Base-by-base conservation (phyloP, 768 basidiomycete genomes). In the Termitomyces eurrhizus region DNA sequence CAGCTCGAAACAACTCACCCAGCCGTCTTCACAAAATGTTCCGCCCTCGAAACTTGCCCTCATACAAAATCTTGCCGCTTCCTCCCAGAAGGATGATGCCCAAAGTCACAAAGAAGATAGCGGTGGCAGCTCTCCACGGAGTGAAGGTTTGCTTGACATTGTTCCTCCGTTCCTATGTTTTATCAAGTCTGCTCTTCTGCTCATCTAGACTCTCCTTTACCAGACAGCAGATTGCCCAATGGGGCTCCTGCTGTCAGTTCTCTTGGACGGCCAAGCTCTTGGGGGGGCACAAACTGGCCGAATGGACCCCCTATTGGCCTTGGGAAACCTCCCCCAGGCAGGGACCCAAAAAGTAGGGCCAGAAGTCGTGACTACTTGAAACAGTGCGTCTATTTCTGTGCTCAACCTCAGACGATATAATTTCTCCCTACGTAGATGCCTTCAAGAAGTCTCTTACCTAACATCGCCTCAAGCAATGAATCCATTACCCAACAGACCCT, bases 381-480 rank as follows among this genome's bases (percentile, higher is more conserved):
- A 75, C 96, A 99, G 88, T 94, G 68, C 69, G 89, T 81, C 9
- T 9, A 24, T 56, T 39, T 54, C 61, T 55, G 26, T 35, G 35
- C 52, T 45, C 36, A 61, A 44, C 63, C 56, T 51, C 56, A 55
- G 53, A 32, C 45, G 24, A 45, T 52, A 53, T 73, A 11, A 8
- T 62, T 46, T 63, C 59, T 44, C 41, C 54, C 35, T 7, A 64
- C 36, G 13, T 54, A 95, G 92, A 75, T 98, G 97, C 75, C 80
- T 99, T 29, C 97, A 98, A 77, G 97, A 99, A 80, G 92, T 99
- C 65, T 92, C 93, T 13, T 99, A 99, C 74, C 79, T 99, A 57
- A 99, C 97, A 1, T 98, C 96, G 0, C 89, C 94, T 1, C 92
- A 97, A 72, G 95, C 97, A 7, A 89, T 98, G 83, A 99, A 99